Conservation (phyloP, 768 basidiomycete species). For the Serendipita vermifera region DNA sequence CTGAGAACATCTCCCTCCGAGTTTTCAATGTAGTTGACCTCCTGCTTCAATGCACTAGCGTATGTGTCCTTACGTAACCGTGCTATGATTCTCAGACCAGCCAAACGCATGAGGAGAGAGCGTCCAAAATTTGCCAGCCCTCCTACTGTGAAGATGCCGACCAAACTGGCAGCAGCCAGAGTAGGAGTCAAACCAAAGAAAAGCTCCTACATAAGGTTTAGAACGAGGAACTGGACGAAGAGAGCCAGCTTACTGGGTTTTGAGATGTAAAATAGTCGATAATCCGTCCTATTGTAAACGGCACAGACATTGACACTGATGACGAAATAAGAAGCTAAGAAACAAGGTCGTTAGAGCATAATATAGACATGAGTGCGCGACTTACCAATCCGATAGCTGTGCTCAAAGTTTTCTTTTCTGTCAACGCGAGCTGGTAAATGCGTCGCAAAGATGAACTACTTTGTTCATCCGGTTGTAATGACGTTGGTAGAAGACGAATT, state of each 20-base stretch:
- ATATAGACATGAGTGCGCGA: not conserved
- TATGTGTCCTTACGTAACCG: constrained; percentile 74
- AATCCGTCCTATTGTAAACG: constrained; percentile 82
- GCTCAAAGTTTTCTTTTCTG: constrained; percentile 64
- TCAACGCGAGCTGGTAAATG: constrained; percentile 63
- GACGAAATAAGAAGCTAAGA: constrained; percentile 69
- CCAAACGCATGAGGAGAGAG: constrained; percentile 71
- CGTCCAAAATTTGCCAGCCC: constrained; percentile 77
- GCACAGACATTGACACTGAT: constrained; percentile 81
- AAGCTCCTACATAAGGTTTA: constrained; percentile 38
- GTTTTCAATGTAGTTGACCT: constrained; percentile 84
- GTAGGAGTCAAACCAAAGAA: constrained; percentile 69
- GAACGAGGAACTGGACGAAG: not conserved
- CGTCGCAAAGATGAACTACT: constrained; percentile 56
- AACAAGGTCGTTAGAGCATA: not conserved
- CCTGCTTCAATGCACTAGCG: constrained; percentile 69
- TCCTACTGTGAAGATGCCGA: constrained; percentile 72
- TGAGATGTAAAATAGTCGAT: constrained; percentile 82
- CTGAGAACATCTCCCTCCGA: constrained; percentile 92
- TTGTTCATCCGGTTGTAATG: constrained; percentile 27
- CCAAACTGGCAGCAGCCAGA: constrained; percentile 61
- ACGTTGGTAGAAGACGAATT: constrained; percentile 22
- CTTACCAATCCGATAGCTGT: constrained; percentile 52
- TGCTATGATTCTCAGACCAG: constrained; percentile 71
- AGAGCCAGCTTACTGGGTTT: constrained; percentile 42